These are phyloP conservation scores for Komagataella kurtzmanii DNA, from an alignment of 805 yeast species.

Conservation along the genomic window DNA sequence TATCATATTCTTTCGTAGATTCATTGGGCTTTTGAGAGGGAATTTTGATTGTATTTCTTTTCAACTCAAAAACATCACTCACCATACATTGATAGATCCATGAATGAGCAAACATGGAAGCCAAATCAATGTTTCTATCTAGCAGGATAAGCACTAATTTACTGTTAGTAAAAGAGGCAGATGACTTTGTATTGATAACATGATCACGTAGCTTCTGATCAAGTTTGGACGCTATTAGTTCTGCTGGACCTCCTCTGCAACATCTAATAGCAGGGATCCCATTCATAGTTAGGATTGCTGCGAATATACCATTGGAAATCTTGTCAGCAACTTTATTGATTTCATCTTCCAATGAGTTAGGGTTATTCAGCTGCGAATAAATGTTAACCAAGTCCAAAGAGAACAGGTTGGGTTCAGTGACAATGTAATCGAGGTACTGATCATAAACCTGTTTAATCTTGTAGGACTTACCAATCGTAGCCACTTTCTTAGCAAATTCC, in stretches of 20 bases:
- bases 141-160: constrained; percentile 69
- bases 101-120: constrained; percentile 91
- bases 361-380: constrained; percentile 58
- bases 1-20: constrained; percentile 54
- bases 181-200: constrained; percentile 50
- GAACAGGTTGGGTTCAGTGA: constrained; percentile 85
- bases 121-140: constrained; percentile 82
- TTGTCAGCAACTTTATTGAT: constrained; percentile 56
- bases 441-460: constrained; percentile 83
- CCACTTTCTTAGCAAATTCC: constrained; percentile 75
- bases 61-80: constrained; percentile 75
- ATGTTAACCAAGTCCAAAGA: constrained; percentile 57
- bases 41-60: constrained; percentile 70
- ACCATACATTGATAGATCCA: constrained; percentile 98
- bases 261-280: constrained; percentile 84
- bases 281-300: constrained; percentile 64
- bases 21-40: constrained; percentile 22
- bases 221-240: constrained; percentile 76
- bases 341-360: constrained; percentile 58
- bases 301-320: constrained; percentile 71
- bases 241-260: constrained; percentile 91
- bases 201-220: constrained; percentile 80
- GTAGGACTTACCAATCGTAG: constrained; percentile 54
- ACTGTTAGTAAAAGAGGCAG: constrained; percentile 19
- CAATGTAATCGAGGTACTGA: constrained; percentile 85